phyloP scores from a whole-genome alignment of 2,329 filamentous ascomycete genomes.

The Cordyceps farinosa region DNA sequence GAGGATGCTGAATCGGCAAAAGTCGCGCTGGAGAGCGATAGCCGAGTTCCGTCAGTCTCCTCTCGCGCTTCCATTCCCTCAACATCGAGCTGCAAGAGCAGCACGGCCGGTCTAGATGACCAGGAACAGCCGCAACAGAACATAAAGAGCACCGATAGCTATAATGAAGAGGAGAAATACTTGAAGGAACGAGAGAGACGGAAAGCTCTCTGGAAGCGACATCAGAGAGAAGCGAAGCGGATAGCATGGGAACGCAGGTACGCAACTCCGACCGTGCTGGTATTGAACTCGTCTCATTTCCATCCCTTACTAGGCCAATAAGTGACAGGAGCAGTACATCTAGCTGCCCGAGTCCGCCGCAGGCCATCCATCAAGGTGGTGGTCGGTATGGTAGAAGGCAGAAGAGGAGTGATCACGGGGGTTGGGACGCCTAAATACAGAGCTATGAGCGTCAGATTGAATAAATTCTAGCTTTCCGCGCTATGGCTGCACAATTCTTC shows the following conservation, averaged over 20 bases:
- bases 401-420: not conserved
- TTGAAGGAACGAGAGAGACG: not conserved
- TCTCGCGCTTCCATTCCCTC: not conserved
- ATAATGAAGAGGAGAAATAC: not conserved
- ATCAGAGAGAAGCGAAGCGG: constrained; percentile 1
- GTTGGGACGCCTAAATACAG: not conserved
- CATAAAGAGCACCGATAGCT: not conserved
- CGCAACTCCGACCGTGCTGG: not conserved
- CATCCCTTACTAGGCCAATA: not conserved
- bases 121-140: not conserved
- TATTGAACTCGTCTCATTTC: not conserved
- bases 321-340: not conserved
- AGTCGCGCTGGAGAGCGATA: not conserved
- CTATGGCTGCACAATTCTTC: not conserved
- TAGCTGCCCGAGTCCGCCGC: constrained; percentile 16
- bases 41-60: constrained; percentile 10
- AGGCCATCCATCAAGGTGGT: constrained; percentile 22
- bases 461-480: not conserved
- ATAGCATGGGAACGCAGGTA: constrained; percentile 12
- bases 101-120: not conserved
- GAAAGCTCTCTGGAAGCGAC: not conserved
- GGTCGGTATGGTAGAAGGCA: not conserved
- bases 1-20: not conserved
- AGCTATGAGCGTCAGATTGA: not conserved
- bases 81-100: constrained; percentile 4